Conservation (phyloP, 177 flowering plant genomes). For the Tripterygium wilfordii region DNA sequence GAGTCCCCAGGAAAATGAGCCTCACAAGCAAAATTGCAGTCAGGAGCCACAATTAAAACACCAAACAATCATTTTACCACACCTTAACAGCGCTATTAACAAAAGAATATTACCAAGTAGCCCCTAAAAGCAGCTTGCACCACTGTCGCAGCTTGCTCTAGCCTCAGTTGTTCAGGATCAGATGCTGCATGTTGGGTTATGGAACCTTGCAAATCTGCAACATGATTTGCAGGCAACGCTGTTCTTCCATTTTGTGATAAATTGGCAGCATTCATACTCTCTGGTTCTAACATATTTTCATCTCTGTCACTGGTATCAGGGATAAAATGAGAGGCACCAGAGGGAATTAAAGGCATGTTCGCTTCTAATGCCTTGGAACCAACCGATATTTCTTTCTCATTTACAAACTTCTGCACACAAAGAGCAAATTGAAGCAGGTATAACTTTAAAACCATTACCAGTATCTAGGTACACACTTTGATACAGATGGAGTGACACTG, state of each 20-base stretch:
- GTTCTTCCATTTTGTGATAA: constrained; percentile 15
- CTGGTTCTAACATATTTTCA: constrained; percentile 26
- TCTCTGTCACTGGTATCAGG: constrained; percentile 12
- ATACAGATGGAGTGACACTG: too few species aligned
- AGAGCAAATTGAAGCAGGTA: not conserved
- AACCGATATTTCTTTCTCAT: constrained; percentile 38
- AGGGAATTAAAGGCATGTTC: constrained; percentile 24
- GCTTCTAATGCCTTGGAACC: constrained; percentile 36
- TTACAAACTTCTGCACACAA: constrained; percentile 35
- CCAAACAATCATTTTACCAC: not conserved
- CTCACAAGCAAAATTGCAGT: too few species aligned
- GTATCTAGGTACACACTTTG: too few species aligned
- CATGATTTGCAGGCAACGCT: constrained; percentile 21
- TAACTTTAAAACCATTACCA: not conserved
- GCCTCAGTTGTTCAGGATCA: constrained; percentile 35
- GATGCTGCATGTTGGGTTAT: constrained; percentile 12
- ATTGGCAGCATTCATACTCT: constrained; percentile 21
- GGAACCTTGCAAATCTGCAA: constrained; percentile 17
- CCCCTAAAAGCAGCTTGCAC: constrained; percentile 88
- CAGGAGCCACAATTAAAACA: not conserved
- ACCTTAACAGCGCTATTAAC: not conserved
- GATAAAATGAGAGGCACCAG: constrained; percentile 21
- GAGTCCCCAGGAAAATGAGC: too few species aligned
- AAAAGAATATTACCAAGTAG: constrained; percentile 56
- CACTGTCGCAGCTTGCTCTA: constrained; percentile 58